These are phyloP conservation scores for Gyrodon lividus DNA, from an alignment of 768 basidiomycete genomes.

Conservation along the genomic window DNA sequence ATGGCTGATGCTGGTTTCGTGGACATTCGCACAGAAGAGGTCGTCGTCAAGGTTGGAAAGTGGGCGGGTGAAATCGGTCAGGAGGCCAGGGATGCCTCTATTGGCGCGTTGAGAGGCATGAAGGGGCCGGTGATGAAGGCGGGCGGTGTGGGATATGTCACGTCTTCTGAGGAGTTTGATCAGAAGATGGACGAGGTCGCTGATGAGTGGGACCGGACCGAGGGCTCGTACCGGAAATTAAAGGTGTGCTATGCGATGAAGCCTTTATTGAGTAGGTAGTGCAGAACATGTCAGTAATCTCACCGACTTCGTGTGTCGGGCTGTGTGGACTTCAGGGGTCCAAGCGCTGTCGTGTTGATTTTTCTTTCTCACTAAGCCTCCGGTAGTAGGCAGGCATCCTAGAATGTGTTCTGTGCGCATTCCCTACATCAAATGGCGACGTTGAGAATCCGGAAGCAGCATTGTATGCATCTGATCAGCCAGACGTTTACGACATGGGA, in stretches of 20 bases:
- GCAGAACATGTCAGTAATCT: no score
- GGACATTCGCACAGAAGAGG: slow-evolving; percentile 11
- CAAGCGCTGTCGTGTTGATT: no score
- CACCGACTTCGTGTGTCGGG: no score
- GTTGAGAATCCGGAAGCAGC: no score
- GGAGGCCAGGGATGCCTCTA: slow-evolving; percentile 18
- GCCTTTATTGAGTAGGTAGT: background rate
- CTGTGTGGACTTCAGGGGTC: no score
- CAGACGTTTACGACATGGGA: no score
- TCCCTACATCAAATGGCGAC: no score
- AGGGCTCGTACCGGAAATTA: slow-evolving; percentile 6
- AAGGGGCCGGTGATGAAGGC: slow-evolving; percentile 22
- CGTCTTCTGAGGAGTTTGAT: slow-evolving; percentile 19
- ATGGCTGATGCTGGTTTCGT: background rate
- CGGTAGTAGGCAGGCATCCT: no score
- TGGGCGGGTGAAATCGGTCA: slow-evolving; percentile 20
- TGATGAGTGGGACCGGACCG: slow-evolving; percentile 23
- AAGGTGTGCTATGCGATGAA: slow-evolving; percentile 6
- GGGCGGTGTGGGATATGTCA: slow-evolving; percentile 20
- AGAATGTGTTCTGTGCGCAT: no score
- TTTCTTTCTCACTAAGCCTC: no score
- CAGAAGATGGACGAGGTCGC: slow-evolving; percentile 12
- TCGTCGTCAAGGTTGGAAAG: slow-evolving; percentile 13
- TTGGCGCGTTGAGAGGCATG: slow-evolving; percentile 20
- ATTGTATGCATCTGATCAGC: no score